phyloP scores from a whole-genome alignment of 345 rosid genomes.

The Aquilaria sinensis region DNA sequence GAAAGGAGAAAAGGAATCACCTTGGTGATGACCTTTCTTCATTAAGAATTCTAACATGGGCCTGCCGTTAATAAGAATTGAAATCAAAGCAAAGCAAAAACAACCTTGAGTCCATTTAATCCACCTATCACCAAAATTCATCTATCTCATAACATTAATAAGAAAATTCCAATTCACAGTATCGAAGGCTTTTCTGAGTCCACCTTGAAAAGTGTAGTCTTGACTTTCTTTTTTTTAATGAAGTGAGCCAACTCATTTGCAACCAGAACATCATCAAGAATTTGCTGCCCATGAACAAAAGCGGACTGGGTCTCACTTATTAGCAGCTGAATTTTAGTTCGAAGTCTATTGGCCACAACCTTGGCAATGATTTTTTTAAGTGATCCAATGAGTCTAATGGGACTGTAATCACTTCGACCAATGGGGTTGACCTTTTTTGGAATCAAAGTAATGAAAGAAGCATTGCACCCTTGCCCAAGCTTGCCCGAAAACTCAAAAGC shows the following conservation, averaged over 20 bases:
- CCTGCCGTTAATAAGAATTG: too few species aligned
- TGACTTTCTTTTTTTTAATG: neutral
- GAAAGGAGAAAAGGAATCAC: too few species aligned
- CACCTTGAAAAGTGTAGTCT: too few species aligned
- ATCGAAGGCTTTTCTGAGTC: too few species aligned
- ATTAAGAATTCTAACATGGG: too few species aligned
- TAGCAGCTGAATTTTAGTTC: neutral
- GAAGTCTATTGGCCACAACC: neutral
- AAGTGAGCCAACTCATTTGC: neutral
- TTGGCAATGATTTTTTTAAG: neutral
- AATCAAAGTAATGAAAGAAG: neutral
- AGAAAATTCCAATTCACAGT: too few species aligned
- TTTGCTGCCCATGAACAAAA: neutral
- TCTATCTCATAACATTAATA: too few species aligned
- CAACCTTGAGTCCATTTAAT: neutral
- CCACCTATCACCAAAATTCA: neutral
- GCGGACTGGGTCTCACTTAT: neutral
- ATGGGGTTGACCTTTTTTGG: neutral
- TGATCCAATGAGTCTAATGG: too few species aligned
- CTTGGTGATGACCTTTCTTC: too few species aligned
- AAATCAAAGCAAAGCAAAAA: neutral
- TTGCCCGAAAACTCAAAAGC: too few species aligned
- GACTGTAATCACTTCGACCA: neutral
- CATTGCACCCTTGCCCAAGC: neutral
- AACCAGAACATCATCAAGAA: neutral